A percentile compares a stretch with the other conserved stretches of the same genome.
Evolutionary conservation across 257 asterid genomes (phyloP).

Genomic region (Solanum stenotomum): DNA sequence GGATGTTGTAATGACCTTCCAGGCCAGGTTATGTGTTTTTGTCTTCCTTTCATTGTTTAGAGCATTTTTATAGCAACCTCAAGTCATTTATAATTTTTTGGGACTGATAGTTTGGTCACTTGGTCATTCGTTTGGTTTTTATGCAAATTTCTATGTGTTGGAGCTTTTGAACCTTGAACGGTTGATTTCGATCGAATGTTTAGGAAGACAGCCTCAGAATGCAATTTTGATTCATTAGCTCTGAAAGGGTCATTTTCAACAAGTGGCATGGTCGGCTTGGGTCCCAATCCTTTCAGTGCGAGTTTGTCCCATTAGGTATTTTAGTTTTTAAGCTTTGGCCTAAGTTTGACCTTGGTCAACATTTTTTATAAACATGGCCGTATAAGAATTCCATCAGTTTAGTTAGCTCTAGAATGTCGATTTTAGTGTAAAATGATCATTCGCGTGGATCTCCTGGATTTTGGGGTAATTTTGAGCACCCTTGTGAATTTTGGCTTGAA

Average conservation of each 20-base stretch:
- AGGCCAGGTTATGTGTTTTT: accelerated
- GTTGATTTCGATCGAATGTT: not conserved
- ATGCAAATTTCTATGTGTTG: not conserved
- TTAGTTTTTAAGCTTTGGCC: not conserved
- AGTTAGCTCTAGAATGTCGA: not conserved
- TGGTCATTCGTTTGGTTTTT: not conserved
- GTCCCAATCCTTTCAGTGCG: not conserved
- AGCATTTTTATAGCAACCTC: not conserved
- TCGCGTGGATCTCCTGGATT: not conserved
- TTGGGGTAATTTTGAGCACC: not conserved
- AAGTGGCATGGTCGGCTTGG: not conserved
- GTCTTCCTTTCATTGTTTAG: not conserved
- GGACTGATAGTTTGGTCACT: not conserved
- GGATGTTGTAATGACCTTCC: not conserved
- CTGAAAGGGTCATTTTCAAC: accelerated
- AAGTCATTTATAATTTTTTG: not conserved
- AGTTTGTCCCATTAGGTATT: not conserved
- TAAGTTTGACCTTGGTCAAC: not conserved
- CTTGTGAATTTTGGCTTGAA: too few relatives aligned
- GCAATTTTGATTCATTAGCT: not conserved
- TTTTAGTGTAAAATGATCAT: not conserved
- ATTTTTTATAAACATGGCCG: not conserved
- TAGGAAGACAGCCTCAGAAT: not conserved
- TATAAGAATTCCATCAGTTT: accelerated
- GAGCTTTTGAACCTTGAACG: not conserved